Conservation (phyloP, 495 filamentous ascomycete genomes). For the Lasiosphaeria hispida region DNA sequence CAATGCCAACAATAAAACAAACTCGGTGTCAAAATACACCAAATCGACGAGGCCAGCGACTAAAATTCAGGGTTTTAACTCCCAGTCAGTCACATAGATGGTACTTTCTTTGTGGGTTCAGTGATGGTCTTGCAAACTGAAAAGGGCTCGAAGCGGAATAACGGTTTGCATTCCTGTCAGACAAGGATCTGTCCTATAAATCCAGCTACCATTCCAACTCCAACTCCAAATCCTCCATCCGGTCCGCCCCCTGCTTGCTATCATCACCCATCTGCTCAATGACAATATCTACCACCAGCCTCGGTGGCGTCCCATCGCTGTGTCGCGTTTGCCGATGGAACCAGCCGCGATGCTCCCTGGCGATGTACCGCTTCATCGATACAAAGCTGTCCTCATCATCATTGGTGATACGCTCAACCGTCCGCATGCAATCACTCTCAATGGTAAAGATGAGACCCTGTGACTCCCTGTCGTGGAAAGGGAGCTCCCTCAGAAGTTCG, state of each 20-base stretch:
- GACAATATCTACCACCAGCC: neutral
- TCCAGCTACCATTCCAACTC: slow-evolving; percentile 3
- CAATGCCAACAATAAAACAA: too few relatives aligned
- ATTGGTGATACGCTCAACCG: neutral
- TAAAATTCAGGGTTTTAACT: too few relatives aligned
- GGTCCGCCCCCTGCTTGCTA: neutral
- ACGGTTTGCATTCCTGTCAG: too few relatives aligned
- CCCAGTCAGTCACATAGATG: too few relatives aligned
- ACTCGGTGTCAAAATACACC: too few relatives aligned
- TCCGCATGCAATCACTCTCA: slow-evolving; percentile 2
- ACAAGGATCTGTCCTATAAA: too few relatives aligned
- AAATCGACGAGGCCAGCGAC: too few relatives aligned
- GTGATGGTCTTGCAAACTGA: too few relatives aligned
- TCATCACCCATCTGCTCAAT: slow-evolving; percentile 2
- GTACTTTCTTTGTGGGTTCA: too few relatives aligned
- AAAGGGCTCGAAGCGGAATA: too few relatives aligned
- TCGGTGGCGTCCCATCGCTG: neutral
- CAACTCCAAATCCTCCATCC: neutral
- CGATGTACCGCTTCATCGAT: slow-evolving; percentile 6
- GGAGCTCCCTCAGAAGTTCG: neutral
- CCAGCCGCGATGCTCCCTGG: neutral
- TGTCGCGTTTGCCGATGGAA: neutral
- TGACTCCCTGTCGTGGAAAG: neutral
- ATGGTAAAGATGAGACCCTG: neutral
- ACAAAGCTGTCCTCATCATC: slow-evolving; percentile 3